These are phyloP conservation scores for Boletus barrowsii DNA, from an alignment of 768 basidiomycete genomes.

Conservation along the genomic window DNA sequence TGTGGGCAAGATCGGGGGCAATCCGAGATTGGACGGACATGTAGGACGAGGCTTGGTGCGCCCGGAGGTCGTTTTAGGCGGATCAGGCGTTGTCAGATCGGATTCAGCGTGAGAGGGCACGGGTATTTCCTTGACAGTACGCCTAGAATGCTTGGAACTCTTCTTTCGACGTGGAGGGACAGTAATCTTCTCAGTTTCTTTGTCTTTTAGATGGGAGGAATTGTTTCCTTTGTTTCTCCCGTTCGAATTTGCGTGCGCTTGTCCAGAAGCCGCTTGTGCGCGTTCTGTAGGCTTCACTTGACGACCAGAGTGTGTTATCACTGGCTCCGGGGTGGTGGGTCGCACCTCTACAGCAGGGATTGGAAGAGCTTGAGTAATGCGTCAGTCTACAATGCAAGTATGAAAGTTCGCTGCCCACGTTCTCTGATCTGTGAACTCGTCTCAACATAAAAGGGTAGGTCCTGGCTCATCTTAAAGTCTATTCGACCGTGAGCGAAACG, in stretches of 20 bases:
- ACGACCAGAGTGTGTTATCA: constrained; percentile 23
- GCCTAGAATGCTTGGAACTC: not conserved
- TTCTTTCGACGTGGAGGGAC: not conserved
- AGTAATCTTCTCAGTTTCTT: not conserved
- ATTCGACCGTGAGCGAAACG: not conserved
- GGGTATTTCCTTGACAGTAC: not conserved
- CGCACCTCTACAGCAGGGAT: constrained; percentile 1
- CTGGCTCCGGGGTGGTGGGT: constrained; percentile 6
- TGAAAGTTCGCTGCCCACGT: constrained; percentile 15
- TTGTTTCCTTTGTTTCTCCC: constrained; percentile 3
- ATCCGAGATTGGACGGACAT: constrained; percentile 15
- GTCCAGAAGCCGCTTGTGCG: constrained; percentile 11
- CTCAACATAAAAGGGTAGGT: constrained; percentile 28
- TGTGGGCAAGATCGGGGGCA: constrained; percentile 2
- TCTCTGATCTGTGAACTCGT: constrained; percentile 25
- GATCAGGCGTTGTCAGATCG: not conserved
- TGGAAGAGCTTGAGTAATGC: constrained; percentile 8
- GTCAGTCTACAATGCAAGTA: constrained; percentile 5
- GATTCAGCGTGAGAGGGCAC: not conserved
- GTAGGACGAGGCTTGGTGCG: not conserved
- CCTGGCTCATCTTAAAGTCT: constrained; percentile 32
- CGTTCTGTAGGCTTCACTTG: constrained; percentile 20
- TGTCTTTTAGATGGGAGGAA: not conserved
- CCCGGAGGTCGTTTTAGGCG: not conserved
- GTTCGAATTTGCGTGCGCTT: not conserved